Evolutionary conservation across 257 asterid genomes (phyloP), one percentile per base, ranked within the genome.

Genomic region (Ehretia macrophylla): DNA sequence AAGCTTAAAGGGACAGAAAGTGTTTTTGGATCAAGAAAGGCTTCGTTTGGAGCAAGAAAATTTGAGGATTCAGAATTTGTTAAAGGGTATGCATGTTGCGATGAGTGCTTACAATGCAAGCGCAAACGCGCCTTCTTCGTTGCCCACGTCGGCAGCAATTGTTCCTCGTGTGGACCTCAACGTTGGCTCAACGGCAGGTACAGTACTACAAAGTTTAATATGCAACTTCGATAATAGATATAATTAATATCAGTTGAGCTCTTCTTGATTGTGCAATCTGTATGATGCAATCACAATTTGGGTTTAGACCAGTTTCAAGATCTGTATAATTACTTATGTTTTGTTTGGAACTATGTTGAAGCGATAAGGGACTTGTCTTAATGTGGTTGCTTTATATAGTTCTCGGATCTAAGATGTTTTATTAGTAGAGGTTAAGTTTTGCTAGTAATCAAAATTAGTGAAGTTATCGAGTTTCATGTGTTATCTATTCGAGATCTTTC

Each of bases 1-100:
- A 21, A 55, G 83, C 12, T 32, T 92, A 71, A 92, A 92, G 84
- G 99, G 80, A 71, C 92, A 81, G 72, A 92, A 85, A 69, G 83
- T 92, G 74, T 56, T 51, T 22, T 21, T 88, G 62, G 94, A 92
- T 22, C 95, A 85, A 17, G 98, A 88, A 59, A 85, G 81, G 42
- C 55, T 78, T 19, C 88, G 90, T 44, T 22, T 83, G 81, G 97
- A 88, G 58, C 90, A 81, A 59, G 99, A 92, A 60, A 84, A 80
- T 58, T 21, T 71, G 32, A 79, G 96, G 42, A 82, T 89, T 51
- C 86, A 83, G 64, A 83, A 70, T 74, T 76, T 92, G 75, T 78
- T 89, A 0, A 77, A 58, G 32, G 99, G 97, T 8, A 79, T 92
- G 86, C 97, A 88, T 72, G 75, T 74, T 72, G 95, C 61, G 11